These are phyloP conservation scores for Suhomyces kunorum DNA, from an alignment of 1,139 yeast species.

Conservation along the genomic window DNA sequence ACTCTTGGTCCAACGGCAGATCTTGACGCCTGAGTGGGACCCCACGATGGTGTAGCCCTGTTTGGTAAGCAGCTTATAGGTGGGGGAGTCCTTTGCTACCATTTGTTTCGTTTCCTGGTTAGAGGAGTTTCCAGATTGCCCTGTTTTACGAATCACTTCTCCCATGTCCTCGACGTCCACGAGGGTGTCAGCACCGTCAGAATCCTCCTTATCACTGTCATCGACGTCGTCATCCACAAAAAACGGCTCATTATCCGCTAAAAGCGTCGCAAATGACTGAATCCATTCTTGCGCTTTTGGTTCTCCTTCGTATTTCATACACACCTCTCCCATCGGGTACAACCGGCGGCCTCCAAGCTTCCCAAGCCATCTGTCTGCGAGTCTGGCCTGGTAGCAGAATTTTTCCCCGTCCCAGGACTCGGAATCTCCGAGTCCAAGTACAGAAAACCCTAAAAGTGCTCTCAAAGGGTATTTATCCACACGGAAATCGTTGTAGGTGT, in stretches of 20 bases:
- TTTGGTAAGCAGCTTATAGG: constrained; percentile 82
- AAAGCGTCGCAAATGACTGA: constrained; percentile 54
- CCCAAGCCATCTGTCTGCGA: constrained; percentile 74
- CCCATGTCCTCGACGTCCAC: constrained; percentile 91
- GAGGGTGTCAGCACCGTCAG: constrained; percentile 39
- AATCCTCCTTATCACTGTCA: constrained; percentile 41
- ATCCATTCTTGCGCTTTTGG: constrained; percentile 67
- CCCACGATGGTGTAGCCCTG: constrained; percentile 95
- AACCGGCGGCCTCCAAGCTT: constrained; percentile 83
- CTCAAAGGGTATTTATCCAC: constrained; percentile 78
- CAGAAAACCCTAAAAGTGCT: constrained; percentile 73
- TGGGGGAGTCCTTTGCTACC: constrained; percentile 91
- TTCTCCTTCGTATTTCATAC: constrained; percentile 74
- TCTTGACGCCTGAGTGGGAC: constrained; percentile 91
- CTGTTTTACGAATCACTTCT: constrained; percentile 45
- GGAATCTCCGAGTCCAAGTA: constrained; percentile 83
- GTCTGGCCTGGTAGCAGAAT: constrained; percentile 83
- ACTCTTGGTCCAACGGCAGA: constrained; percentile 95
- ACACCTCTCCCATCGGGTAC: constrained; percentile 82
- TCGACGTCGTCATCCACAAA: constrained; percentile 42
- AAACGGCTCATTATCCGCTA: constrained; percentile 69
- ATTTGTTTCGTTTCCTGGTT: constrained; percentile 62
- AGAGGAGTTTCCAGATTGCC: background rate
- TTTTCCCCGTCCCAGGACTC: constrained; percentile 79
- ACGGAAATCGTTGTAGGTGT: constrained; percentile 81